A percentile compares a stretch with the other conserved stretches of the same genome.
phyloP scores from a whole-genome alignment of 1,284 basidiomycete genomes.

The Leucoagaricus sp. region DNA sequence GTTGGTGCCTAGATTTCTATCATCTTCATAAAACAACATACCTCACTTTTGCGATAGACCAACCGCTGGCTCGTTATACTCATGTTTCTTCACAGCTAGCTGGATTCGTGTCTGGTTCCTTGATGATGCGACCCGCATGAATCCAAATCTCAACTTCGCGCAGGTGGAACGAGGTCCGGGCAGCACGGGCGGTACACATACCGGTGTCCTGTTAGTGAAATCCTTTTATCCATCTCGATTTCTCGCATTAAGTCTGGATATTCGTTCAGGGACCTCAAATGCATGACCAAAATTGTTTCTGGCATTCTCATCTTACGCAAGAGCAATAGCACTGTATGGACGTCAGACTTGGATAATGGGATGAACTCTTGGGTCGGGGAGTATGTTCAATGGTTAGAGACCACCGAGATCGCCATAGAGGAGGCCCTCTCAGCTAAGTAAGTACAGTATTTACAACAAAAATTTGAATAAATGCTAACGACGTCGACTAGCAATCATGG shows the following conservation, averaged over 20 bases:
- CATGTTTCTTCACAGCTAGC: slow-evolving; percentile 29
- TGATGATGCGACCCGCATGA: slow-evolving; percentile 57
- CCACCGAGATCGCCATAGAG: slow-evolving; percentile 49
- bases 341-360: slow-evolving; percentile 47
- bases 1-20: neutral
- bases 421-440: slow-evolving; percentile 57
- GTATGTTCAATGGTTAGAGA: slow-evolving; percentile 59
- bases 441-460: slow-evolving; percentile 22
- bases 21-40: too few relatives aligned
- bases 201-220: slow-evolving; percentile 53
- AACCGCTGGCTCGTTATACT: too few relatives aligned
- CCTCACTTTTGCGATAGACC: too few relatives aligned
- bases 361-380: slow-evolving; percentile 55
- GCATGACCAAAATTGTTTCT: slow-evolving; percentile 61
- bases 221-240: neutral
- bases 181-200: slow-evolving; percentile 53
- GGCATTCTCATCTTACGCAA: slow-evolving; percentile 57
- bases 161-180: slow-evolving; percentile 66
- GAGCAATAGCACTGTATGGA: slow-evolving; percentile 55
- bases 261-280: slow-evolving; percentile 50
- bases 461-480: slow-evolving; percentile 6
- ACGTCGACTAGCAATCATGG: slow-evolving; percentile 57
- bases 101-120: slow-evolving; percentile 65
- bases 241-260: neutral
- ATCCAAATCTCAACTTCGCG: slow-evolving; percentile 68